Evolutionary conservation across 1,284 basidiomycete species (phyloP).

Genomic region (Boletus semigastroideus): DNA sequence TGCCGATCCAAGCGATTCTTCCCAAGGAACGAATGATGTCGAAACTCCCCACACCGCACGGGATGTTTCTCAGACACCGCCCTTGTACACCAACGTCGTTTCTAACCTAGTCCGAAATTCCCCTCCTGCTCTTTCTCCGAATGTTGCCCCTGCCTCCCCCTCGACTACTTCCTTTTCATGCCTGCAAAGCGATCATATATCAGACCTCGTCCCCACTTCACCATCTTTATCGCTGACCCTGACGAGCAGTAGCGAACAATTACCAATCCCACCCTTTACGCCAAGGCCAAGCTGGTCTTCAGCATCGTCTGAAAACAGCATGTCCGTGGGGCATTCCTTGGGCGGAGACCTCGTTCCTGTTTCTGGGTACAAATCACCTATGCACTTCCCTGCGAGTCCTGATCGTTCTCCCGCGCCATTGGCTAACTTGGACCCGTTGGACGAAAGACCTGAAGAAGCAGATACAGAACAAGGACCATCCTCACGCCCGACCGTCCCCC

Average conservation of each 20-base stretch:
- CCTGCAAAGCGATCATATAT: slow-evolving; percentile 12
- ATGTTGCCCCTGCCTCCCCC: slow-evolving; percentile 10
- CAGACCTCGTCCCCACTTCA: slow-evolving; percentile 17
- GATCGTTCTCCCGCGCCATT: slow-evolving; percentile 21
- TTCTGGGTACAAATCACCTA: slow-evolving; percentile 21
- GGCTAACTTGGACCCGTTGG: slow-evolving; percentile 12
- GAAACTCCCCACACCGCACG: slow-evolving; percentile 1
- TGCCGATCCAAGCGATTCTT: slow-evolving; percentile 4
- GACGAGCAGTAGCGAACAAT: slow-evolving; percentile 18
- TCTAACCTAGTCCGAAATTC: slow-evolving; percentile 21
- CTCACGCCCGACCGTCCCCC: slow-evolving; percentile 13
- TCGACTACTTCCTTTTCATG: slow-evolving; percentile 4
- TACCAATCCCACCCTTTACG: slow-evolving; percentile 13
- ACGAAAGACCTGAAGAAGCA: slow-evolving; percentile 20
- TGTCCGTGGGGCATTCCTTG: slow-evolving; percentile 11
- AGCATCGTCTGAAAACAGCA: slow-evolving; percentile 28
- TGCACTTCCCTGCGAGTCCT: slow-evolving; percentile 26
- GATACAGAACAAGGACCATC: slow-evolving; percentile 22
- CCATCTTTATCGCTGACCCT: slow-evolving; percentile 17
- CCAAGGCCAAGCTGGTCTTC: slow-evolving; percentile 30
- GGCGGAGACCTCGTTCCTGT: slow-evolving; percentile 18
- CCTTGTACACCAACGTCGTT: slow-evolving; percentile 29
- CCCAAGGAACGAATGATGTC: slow-evolving; percentile 7
- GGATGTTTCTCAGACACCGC: slow-evolving; percentile 18
- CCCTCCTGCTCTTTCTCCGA: slow-evolving; percentile 9